Conservation (phyloP, 495 filamentous ascomycete species). For the Aspergillus indologenus region DNA sequence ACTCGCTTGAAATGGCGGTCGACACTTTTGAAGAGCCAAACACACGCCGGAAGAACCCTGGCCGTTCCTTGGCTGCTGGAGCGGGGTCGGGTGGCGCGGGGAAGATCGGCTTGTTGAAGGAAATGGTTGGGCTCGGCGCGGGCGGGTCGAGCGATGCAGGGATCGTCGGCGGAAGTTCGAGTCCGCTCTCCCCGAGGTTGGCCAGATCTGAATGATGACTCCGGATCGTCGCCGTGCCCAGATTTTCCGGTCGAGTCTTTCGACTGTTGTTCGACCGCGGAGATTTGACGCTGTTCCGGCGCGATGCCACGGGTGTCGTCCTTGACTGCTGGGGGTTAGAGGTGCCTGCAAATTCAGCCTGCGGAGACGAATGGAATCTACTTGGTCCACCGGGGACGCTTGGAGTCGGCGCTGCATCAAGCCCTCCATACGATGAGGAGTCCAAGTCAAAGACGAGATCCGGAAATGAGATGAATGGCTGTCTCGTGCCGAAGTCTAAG, state of each 20-base stretch:
- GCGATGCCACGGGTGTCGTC: conserved; percentile 35
- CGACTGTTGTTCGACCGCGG: conserved; percentile 46
- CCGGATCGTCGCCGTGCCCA: conserved; percentile 37
- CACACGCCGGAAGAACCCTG: conserved; percentile 88
- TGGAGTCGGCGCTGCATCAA: conserved; percentile 86
- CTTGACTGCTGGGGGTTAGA: conserved; percentile 46
- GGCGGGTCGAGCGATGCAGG: conserved; percentile 37
- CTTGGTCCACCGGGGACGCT: conserved; percentile 81
- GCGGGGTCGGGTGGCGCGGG: conserved; percentile 32
- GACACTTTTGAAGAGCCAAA: conserved; percentile 64
- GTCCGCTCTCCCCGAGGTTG: conserved; percentile 25
- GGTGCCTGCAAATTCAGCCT: conserved; percentile 36
- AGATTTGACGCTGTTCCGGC: conserved; percentile 62
- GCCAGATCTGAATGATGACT: conserved; percentile 29
- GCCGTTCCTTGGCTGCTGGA: conserved; percentile 58
- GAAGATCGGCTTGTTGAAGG: conserved; percentile 47
- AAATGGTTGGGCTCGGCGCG: conserved; percentile 53
- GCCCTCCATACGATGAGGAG: conserved; percentile 47
- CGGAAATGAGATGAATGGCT: conserved; percentile 30
- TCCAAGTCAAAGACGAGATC: conserved; percentile 25
- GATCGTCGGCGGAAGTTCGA: conserved; percentile 32
- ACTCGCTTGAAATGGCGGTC: conserved; percentile 23
- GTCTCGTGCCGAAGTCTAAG: conserved; percentile 62
- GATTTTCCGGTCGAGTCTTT: conserved; percentile 37
- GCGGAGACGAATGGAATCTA: conserved; percentile 22